Evolutionary conservation across 179 eudicot species (phyloP).

Genomic region (Patellifolia procumbens): DNA sequence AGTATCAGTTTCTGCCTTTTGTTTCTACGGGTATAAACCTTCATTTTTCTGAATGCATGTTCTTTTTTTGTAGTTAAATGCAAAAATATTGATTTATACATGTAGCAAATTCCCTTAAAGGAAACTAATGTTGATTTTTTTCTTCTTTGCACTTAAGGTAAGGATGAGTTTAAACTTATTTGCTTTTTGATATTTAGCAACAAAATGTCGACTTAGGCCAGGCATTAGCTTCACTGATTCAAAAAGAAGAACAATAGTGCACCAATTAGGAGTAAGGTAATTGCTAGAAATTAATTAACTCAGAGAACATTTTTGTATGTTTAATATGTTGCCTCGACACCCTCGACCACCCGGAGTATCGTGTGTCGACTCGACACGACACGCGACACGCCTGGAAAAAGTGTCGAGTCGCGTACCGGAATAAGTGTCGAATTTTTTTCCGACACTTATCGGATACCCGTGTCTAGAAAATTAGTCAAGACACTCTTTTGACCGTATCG

Average conservation of each 20-base stretch:
- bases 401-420: too few species aligned
- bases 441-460: too few species aligned
- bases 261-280: not conserved
- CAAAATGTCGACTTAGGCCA: not conserved
- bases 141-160: not conserved
- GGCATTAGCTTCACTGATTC: not conserved
- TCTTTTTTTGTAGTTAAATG: not conserved
- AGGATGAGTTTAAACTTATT: not conserved
- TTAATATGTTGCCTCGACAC: too few species aligned
- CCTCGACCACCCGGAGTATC: too few species aligned
- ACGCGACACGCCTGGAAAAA: too few species aligned
- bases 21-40: conserved; percentile 10
- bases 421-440: too few species aligned
- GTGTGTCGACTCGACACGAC: too few species aligned
- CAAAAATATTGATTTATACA: not conserved
- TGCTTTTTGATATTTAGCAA: not conserved
- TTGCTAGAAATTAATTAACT: not conserved
- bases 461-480: too few species aligned
- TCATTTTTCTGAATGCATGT: conserved; percentile 1
- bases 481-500: too few species aligned
- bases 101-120: not conserved
- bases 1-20: not conserved
- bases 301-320: too few species aligned
- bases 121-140: not conserved
- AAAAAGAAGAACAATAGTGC: not conserved